phyloP scores from a whole-genome alignment of 208 protist genomes.

The Acanthamoeba rhysodes region DNA sequence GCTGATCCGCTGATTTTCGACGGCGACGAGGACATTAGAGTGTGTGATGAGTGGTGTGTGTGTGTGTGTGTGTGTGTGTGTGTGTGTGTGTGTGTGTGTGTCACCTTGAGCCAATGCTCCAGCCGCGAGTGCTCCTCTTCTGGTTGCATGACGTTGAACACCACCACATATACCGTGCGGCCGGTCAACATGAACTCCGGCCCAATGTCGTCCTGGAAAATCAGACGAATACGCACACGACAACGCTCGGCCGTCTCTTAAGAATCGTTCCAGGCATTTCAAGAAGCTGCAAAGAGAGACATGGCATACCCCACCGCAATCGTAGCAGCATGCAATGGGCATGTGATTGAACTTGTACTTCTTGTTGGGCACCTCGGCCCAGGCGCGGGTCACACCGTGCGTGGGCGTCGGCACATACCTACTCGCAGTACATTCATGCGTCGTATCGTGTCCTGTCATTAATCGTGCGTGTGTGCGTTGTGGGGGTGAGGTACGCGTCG shows the following conservation, averaged over 20 bases:
- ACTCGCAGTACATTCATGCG: too few relatives aligned
- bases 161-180: conserved; percentile 2
- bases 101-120: conserved; percentile 31
- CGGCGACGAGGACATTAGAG: neutral
- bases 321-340: conserved; percentile 7
- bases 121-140: conserved; percentile 31
- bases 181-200: conserved; percentile 17
- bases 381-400: conserved; percentile 16
- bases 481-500: neutral
- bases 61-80: too few relatives aligned
- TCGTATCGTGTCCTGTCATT: too few relatives aligned
- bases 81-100: neutral
- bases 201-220: neutral
- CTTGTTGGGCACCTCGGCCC: neutral
- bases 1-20: neutral
- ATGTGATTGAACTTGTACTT: conserved; percentile 10
- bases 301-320: neutral
- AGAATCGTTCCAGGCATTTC: neutral
- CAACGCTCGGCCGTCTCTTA: neutral
- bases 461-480: too few relatives aligned
- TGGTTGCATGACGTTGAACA: neutral
- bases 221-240: neutral
- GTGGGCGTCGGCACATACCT: conserved; percentile 35
- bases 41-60: too few relatives aligned
- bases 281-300: neutral